phyloP scores from a whole-genome alignment of 2,329 filamentous ascomycete species.

The Fusarium floridanum region DNA sequence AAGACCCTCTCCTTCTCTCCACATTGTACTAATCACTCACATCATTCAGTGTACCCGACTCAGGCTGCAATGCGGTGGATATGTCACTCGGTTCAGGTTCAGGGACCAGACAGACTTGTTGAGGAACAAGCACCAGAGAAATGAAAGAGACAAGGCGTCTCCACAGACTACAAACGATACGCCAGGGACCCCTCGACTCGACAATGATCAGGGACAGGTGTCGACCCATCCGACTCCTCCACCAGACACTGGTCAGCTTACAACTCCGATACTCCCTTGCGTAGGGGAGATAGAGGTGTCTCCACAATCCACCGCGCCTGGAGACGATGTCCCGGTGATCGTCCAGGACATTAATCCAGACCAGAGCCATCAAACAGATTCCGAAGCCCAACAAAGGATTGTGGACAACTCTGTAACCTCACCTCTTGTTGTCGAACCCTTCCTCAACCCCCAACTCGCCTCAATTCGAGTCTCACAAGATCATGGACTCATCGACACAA shows the following conservation, averaged over 20 bases:
- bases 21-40: background rate
- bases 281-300: background rate
- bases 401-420: background rate
- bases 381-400: background rate
- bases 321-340: background rate
- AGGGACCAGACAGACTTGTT: conserved; percentile 33
- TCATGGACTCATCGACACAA: background rate
- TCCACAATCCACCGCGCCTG: background rate
- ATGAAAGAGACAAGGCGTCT: background rate
- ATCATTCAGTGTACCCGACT: conserved; percentile 13
- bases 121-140: background rate
- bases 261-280: background rate
- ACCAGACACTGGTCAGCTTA: background rate
- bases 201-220: background rate
- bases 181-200: background rate
- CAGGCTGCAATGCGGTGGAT: conserved; percentile 27
- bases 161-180: background rate
- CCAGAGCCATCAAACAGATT: background rate
- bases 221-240: background rate
- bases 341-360: background rate
- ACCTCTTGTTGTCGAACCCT: background rate
- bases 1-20: background rate
- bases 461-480: background rate
- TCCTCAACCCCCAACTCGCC: background rate
- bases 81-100: conserved; percentile 25